Base-by-base conservation (phyloP, 768 basidiomycete species). In the Rhizopogon sp. region DNA sequence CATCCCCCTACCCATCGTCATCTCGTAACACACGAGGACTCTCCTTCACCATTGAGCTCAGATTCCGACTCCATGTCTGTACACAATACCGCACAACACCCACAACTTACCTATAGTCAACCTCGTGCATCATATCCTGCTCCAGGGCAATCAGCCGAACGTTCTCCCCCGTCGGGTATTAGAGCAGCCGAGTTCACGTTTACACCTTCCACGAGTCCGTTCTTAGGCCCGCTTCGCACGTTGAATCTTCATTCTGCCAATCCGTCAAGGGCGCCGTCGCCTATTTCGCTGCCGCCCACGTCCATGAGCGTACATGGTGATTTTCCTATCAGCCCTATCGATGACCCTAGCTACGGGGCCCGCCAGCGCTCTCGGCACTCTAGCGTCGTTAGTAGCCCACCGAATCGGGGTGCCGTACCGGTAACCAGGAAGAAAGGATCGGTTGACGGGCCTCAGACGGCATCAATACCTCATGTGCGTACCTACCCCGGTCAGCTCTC, bases 161-260 rank as follows among this genome's bases (percentile, higher is more conserved):
- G 63, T 37, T 69, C 68, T 28, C 66, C 62, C 11, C 67, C 58
- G 52, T 64, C 70, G 50, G 56, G 49, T 40, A 52, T 61, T 53
- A 70, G 66, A 42, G 60, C 70, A 22, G 50, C 57, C 25, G 76
- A 75, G 47, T 70, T 75, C 62, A 56, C 68, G 4, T 75, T 79
- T 62, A 90, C 89, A 1, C 89, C 89, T 1, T 85, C 84, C 17
- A 85, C 88, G 1, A 88, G 85, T 56, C 89, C 89, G 1, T 90
- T 92, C 77, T 79, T 92, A 20, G 89, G 85, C 0, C 87, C 88
- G 2, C 70, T 92, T 60, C 79, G 86, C 52, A 85, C 85, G 6
- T 78, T 92, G 55, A 85, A 89, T 62, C 80, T 91, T 43, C 87
- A 89, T 62, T 86, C 84, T 1, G 73, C 85, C 3, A 79, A 80